phyloP scores from a whole-genome alignment of 176 grass and related monocot genomes.

The Zizania latifolia region DNA sequence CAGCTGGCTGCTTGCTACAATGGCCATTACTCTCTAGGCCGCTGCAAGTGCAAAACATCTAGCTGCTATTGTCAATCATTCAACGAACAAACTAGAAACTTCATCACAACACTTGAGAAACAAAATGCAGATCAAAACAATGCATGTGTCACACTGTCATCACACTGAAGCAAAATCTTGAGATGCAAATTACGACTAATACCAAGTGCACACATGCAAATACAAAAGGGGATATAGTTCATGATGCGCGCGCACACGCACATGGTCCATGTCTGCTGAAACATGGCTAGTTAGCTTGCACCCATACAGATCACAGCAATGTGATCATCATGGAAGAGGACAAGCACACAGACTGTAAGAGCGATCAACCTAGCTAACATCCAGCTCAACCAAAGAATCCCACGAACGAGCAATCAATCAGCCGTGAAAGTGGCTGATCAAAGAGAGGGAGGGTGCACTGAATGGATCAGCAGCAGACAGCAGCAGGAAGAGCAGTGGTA shows the following conservation, averaged over 20 bases:
- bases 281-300: conserved; percentile 30
- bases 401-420: background rate
- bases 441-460: background rate
- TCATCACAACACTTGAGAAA: too few species aligned
- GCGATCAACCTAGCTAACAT: background rate
- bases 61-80: background rate
- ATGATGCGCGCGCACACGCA: background rate
- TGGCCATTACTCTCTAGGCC: conserved; percentile 34
- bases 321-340: background rate
- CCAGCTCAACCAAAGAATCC: too few species aligned
- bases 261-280: conserved; percentile 23
- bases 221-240: background rate
- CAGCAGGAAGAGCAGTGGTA: background rate
- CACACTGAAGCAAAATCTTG: too few species aligned
- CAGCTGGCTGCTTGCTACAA: background rate
- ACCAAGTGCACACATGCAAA: background rate
- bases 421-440: background rate
- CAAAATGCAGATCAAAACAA: too few species aligned
- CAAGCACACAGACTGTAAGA: background rate
- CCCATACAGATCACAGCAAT: background rate
- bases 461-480: background rate
- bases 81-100: background rate
- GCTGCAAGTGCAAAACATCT: conserved; percentile 31
- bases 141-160: too few species aligned
- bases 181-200: background rate